Evolutionary conservation across 768 basidiomycete species (phyloP), one percentile per base, ranked within the genome.

Genomic region (Boletus tomentosulus): DNA sequence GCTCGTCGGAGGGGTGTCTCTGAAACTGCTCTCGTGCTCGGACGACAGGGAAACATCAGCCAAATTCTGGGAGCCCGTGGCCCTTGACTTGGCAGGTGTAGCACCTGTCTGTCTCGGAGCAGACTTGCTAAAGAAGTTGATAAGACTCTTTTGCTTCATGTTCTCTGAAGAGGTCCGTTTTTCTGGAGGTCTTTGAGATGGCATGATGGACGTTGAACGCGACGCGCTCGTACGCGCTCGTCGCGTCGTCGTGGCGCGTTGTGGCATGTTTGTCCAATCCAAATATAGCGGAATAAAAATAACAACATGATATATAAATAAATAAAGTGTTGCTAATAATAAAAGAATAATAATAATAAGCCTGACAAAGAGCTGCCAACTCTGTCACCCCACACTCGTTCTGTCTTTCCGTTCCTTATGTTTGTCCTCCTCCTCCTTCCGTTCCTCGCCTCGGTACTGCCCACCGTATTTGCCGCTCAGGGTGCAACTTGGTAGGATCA

Each of bases 1-100:
- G 58, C 88, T 91, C 3, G 87, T 87, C 0, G 88, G 88, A 27
- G 89, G 89, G 2, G 87, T 88, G 15, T 80, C 78, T 28, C 71
- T 73, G 38, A 62, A 51, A 57, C 76, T 85, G 48, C 74, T 75
- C 19, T 71, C 74, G 22, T 71, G 73, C 24, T 81, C 81, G 42
- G 82, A 85, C 16, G 76, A 77, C 33, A 63, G 55, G 3, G 74
- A 74, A 55, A 68, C 71, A 11, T 63, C 64, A 15, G 74, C 71
- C 8, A 70, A 71, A 11, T 28, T 44, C 19, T 78, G 78, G 8
- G 46, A 34, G n/a, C 22, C 22, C 33, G 4, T 7, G 22, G 60
- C 62, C 48, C 54, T 64, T 13, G 64, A 48, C 51, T 46, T 41
- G 37, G 37, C 25, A 3, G 42, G 50, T 27, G 48, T 19, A 10